Conservation (phyloP, 2,329 filamentous ascomycete genomes). For the Paraphaeosphaeria minitans region DNA sequence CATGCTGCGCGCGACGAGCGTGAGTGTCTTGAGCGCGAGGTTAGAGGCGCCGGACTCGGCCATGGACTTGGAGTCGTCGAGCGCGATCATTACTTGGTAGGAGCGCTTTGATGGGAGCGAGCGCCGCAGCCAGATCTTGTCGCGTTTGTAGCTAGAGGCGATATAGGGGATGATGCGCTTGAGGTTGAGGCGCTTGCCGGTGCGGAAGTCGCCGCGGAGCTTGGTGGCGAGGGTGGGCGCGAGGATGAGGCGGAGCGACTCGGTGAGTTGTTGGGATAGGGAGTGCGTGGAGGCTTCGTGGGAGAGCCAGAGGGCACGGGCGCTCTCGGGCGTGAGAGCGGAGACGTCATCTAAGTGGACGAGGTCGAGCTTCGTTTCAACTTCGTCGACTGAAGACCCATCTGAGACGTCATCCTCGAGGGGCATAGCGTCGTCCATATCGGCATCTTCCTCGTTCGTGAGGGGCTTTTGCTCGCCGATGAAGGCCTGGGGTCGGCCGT, state of each 20-base stretch:
- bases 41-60: slow-evolving; percentile 76
- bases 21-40: slow-evolving; percentile 91
- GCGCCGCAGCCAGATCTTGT: slow-evolving; percentile 99
- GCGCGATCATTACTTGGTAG: slow-evolving; percentile 96
- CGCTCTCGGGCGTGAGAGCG: slow-evolving; percentile 57
- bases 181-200: slow-evolving; percentile 97
- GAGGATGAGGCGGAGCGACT: slow-evolving; percentile 93
- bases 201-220: slow-evolving; percentile 94
- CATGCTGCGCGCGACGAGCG: slow-evolving; percentile 84
- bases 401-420: slow-evolving; percentile 46
- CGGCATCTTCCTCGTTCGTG: slow-evolving; percentile 40
- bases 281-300: slow-evolving; percentile 85
- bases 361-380: slow-evolving; percentile 68
- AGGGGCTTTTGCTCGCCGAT: slow-evolving; percentile 51
- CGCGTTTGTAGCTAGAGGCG: slow-evolving; percentile 94
- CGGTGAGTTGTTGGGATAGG: slow-evolving; percentile 86
- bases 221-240: slow-evolving; percentile 94
- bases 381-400: slow-evolving; percentile 47
- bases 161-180: slow-evolving; percentile 99
- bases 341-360: slow-evolving; percentile 65
- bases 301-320: slow-evolving; percentile 79
- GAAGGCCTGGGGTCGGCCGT: slow-evolving; percentile 50
- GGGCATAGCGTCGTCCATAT: slow-evolving; percentile 44
- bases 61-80: slow-evolving; percentile 96
- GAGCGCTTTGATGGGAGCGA: slow-evolving; percentile 88